These are phyloP conservation scores for Teunomyces funiuensis DNA, from an alignment of 805 yeast genomes.

Conservation along the genomic window DNA sequence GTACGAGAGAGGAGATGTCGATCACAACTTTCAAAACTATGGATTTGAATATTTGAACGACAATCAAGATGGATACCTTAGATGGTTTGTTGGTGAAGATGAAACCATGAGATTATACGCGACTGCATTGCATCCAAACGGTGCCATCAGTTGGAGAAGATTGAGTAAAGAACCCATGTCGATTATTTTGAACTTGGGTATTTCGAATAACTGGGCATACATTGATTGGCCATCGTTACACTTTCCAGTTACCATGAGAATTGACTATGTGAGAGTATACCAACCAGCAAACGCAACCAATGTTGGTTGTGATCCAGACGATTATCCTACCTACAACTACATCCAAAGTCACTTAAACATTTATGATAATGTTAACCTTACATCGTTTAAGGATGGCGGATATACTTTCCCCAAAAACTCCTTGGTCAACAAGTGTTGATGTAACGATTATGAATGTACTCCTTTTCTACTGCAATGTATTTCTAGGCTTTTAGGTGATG, in stretches of 20 bases:
- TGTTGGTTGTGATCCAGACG: constrained; percentile 83
- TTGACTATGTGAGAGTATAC: constrained; percentile 87
- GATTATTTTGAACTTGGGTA: constrained; percentile 80
- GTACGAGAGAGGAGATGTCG: constrained; percentile 67
- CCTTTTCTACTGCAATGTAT: not conserved
- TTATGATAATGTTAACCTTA: constrained; percentile 65
- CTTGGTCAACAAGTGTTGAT: constrained; percentile 16
- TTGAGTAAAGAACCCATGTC: constrained; percentile 94
- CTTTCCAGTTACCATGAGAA: constrained; percentile 75
- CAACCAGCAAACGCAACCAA: constrained; percentile 67
- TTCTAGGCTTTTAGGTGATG: not conserved
- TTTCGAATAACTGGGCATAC: constrained; percentile 90
- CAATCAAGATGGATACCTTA: constrained; percentile 65
- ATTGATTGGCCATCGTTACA: constrained; percentile 81
- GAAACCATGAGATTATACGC: constrained; percentile 77
- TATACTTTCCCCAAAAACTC: constrained; percentile 46
- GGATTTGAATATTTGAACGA: constrained; percentile 81
- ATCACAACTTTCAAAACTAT: constrained; percentile 62
- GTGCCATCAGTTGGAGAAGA: constrained; percentile 82
- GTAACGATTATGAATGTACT: not conserved
- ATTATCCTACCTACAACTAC: constrained; percentile 82
- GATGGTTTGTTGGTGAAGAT: constrained; percentile 82
- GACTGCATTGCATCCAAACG: constrained; percentile 81
- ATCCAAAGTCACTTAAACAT: constrained; percentile 69
- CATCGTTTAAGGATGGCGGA: constrained; percentile 76